These are phyloP conservation scores for Nakaseomyces delphensis DNA, from an alignment of 1,139 yeast species.

Conservation along the genomic window DNA sequence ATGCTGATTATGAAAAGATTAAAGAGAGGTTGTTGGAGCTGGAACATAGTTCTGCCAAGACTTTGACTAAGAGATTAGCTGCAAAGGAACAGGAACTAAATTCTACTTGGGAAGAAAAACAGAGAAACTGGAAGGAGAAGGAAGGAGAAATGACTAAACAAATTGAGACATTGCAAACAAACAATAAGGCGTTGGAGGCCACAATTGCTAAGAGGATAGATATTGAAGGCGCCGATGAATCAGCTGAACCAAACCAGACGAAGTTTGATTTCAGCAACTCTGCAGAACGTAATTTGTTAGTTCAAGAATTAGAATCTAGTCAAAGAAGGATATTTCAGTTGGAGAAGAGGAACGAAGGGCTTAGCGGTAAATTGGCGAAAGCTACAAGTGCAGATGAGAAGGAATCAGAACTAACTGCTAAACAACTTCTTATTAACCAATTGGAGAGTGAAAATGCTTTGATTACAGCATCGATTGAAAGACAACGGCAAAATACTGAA, in stretches of 20 bases:
- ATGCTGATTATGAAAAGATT: constrained; percentile 72
- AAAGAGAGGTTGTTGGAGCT: constrained; percentile 50
- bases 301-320: constrained; percentile 66
- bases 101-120: constrained; percentile 53
- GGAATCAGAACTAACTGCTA: constrained; percentile 30
- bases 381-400: constrained; percentile 30
- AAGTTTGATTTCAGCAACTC: constrained; percentile 10
- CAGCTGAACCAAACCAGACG: constrained; percentile 4
- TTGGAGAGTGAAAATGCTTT: constrained; percentile 61
- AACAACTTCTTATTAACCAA: constrained; percentile 41
- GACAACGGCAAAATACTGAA: constrained; percentile 31
- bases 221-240: constrained; percentile 25
- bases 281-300: constrained; percentile 49
- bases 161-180: constrained; percentile 39
- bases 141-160: constrained; percentile 40
- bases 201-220: constrained; percentile 45
- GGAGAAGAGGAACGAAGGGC: constrained; percentile 68
- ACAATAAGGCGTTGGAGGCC: constrained; percentile 43
- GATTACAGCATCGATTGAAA: constrained; percentile 55
- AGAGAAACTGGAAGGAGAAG: constrained; percentile 49
- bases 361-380: constrained; percentile 54
- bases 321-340: constrained; percentile 61
- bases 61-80: constrained; percentile 37
- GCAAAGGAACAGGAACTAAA: constrained; percentile 58
- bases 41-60: constrained; percentile 52